Conservation (phyloP, 371 early-diverging fungal species). For the Haplosporangium sp. region DNA sequence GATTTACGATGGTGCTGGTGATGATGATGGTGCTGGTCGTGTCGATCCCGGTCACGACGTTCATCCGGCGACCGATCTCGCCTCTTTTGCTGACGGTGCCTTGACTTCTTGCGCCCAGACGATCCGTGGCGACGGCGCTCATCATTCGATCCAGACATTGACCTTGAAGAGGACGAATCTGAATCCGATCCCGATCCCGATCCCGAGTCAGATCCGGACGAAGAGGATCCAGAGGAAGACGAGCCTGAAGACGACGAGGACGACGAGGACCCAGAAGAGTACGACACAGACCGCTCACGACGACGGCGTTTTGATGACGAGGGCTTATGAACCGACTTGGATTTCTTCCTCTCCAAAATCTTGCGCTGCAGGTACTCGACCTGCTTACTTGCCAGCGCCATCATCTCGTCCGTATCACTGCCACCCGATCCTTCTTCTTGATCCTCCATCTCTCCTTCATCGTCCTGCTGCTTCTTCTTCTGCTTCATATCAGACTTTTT, state of each 20-base stretch:
- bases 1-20: conserved; percentile 10
- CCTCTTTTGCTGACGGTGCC: conserved; percentile 16
- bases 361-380: conserved; percentile 53
- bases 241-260: conserved; percentile 7
- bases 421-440: conserved; percentile 30
- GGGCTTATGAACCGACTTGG: conserved; percentile 27
- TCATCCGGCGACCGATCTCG: conserved; percentile 20
- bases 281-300: conserved; percentile 10
- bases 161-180: conserved; percentile 8
- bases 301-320: conserved; percentile 23
- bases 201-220: conserved; percentile 8
- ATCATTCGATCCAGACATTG: conserved; percentile 8
- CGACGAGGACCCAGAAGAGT: not conserved
- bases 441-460: not conserved
- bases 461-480: conserved; percentile 14
- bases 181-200: conserved; percentile 17
- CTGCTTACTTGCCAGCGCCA: conserved; percentile 49
- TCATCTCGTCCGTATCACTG: conserved; percentile 54
- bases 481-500: conserved; percentile 26
- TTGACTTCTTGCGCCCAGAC: conserved; percentile 3
- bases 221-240: conserved; percentile 11
- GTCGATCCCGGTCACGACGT: conserved; percentile 26
- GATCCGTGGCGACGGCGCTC: conserved; percentile 18
- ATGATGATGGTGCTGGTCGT: conserved; percentile 5
- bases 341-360: conserved; percentile 42